Percentiles rank a stretch among this genome's conserved stretches.
Evolutionary conservation across 1,284 basidiomycete species (phyloP).

Genomic region (Inonotus obliquus): DNA sequence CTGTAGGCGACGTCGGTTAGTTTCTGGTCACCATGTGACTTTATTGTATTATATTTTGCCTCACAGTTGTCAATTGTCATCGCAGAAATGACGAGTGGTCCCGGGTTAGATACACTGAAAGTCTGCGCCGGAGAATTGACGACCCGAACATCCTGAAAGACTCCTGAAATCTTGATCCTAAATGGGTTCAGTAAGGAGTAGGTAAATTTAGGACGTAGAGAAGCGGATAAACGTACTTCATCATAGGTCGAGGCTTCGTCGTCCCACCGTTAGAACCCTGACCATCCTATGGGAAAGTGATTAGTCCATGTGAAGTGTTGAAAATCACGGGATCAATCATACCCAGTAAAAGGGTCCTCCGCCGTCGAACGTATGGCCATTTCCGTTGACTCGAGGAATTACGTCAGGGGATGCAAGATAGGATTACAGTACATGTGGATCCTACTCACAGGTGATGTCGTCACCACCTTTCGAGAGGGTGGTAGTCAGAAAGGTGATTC

Average conservation of each 20-base stretch:
- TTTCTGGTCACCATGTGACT: no score
- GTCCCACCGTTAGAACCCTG: conserved; percentile 34
- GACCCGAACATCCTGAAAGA: conserved; percentile 37
- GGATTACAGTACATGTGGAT: neutral
- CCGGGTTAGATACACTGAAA: conserved; percentile 33
- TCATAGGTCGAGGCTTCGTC: conserved; percentile 37
- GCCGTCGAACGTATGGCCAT: conserved; percentile 38
- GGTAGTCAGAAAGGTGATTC: neutral
- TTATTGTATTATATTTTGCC: neutral
- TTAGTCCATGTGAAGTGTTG: neutral
- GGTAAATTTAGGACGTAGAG: conserved; percentile 2
- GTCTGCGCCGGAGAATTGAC: conserved; percentile 35
- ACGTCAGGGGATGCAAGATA: neutral
- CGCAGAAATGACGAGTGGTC: conserved; percentile 27
- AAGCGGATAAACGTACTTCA: conserved; percentile 31
- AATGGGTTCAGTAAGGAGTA: neutral
- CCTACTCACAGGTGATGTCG: conserved; percentile 26
- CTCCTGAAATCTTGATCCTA: conserved; percentile 52
- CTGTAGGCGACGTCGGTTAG: conserved; percentile 20
- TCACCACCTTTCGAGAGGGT: conserved; percentile 22
- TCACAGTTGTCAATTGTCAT: conserved; percentile 37
- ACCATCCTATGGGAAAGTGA: conserved; percentile 30
- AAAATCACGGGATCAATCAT: neutral
- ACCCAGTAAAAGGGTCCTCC: conserved; percentile 38
- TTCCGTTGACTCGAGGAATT: conserved; percentile 32